Evolutionary conservation across 2,329 filamentous ascomycete genomes (phyloP).

Genomic region (Botrytis fragariae): DNA sequence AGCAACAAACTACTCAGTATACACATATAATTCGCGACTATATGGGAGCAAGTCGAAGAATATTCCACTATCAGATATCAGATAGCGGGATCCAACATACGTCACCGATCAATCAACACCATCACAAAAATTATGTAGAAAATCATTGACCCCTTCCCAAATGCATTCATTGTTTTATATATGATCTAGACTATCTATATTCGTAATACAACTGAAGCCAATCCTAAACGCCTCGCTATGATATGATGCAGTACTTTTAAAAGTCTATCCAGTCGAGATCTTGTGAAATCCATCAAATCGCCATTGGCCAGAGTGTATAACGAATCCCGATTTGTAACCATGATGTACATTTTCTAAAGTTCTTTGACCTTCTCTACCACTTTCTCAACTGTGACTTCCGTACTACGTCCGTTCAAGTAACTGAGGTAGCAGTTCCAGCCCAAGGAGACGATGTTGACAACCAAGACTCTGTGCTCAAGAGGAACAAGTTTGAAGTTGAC

Average conservation of each 20-base stretch:
- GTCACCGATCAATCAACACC: constrained; percentile 10
- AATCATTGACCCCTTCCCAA: neutral
- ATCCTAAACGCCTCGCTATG: constrained; percentile 29
- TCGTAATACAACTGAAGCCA: neutral
- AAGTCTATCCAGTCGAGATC: constrained; percentile 18
- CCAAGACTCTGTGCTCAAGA: constrained; percentile 63
- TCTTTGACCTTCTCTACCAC: constrained; percentile 18
- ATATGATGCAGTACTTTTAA: constrained; percentile 13
- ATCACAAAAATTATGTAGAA: neutral
- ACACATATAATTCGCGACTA: neutral
- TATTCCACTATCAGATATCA: neutral
- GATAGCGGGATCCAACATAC: constrained; percentile 1
- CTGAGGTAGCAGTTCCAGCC: constrained; percentile 49
- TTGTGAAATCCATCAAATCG: constrained; percentile 7
- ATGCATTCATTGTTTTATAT: constrained; percentile 6
- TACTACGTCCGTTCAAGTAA: constrained; percentile 34
- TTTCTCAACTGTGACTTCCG: constrained; percentile 13
- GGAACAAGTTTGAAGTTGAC: constrained; percentile 71
- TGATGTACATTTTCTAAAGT: neutral
- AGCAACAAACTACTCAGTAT: neutral
- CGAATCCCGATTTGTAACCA: constrained; percentile 1
- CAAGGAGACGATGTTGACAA: constrained; percentile 67
- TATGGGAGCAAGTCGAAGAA: neutral
- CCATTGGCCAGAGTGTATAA: neutral
- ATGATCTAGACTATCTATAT: constrained; percentile 3